These are phyloP conservation scores for Fraxinus sp. DNA, from an alignment of 305 asterid genomes.

Conservation along the genomic window DNA sequence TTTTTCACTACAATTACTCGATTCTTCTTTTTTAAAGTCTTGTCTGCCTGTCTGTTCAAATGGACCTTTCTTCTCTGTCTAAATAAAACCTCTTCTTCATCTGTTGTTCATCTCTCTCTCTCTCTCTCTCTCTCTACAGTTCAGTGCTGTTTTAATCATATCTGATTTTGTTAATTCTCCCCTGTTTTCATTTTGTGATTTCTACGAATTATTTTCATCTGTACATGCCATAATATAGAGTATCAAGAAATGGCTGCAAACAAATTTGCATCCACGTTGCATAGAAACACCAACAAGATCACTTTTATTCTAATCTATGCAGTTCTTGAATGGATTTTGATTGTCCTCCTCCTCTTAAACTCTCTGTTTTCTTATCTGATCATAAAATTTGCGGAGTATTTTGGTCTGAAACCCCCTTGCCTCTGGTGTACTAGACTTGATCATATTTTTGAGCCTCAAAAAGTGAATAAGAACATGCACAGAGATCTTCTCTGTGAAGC, in stretches of 20 bases:
- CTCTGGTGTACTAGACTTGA: constrained; percentile 81
- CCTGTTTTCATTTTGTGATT: constrained; percentile 16
- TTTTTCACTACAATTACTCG: background rate
- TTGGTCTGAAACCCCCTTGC: constrained; percentile 87
- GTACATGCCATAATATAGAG: constrained; percentile 8
- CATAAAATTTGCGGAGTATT: constrained; percentile 67
- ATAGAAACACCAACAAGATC: constrained; percentile 70
- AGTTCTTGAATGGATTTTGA: constrained; percentile 82
- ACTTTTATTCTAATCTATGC: constrained; percentile 76
- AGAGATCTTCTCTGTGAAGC: constrained; percentile 74
- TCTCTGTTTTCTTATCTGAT: constrained; percentile 80
- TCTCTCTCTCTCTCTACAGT: constrained; percentile 21
- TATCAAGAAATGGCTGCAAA: constrained; percentile 67
- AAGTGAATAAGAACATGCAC: constrained; percentile 40
- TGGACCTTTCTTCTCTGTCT: constrained; percentile 30
- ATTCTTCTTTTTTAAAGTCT: constrained; percentile 40
- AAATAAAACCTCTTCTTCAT: constrained; percentile 31
- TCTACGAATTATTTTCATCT: constrained; percentile 20
- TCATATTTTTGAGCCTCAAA: constrained; percentile 52
- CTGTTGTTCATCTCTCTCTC: constrained; percentile 6
- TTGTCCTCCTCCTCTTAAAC: constrained; percentile 64
- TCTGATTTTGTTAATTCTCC: constrained; percentile 23
- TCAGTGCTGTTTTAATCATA: constrained; percentile 18
- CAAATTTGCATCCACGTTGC: constrained; percentile 83
- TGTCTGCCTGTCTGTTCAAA: constrained; percentile 46